phyloP scores from a whole-genome alignment of 805 yeast species.

The Saturnispora dispora region DNA sequence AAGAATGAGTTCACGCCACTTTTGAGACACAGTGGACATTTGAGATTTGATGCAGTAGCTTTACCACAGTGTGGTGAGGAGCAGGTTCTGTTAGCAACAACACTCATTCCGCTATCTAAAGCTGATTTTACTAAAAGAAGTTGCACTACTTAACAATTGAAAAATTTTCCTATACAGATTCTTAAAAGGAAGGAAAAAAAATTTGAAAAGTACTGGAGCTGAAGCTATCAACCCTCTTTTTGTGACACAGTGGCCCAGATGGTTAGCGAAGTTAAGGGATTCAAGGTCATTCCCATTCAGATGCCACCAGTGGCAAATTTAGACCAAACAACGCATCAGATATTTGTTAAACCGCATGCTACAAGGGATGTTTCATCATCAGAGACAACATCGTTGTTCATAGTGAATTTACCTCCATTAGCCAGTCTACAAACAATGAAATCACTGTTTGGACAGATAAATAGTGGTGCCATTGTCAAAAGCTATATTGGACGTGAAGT shows the following conservation, averaged over 20 bases:
- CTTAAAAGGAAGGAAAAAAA: neutral
- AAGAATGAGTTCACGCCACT: constrained; percentile 52
- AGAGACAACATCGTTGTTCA: constrained; percentile 53
- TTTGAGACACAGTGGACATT: constrained; percentile 90
- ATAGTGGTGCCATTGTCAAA: constrained; percentile 60
- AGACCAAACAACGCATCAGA: constrained; percentile 37
- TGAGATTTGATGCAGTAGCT: constrained; percentile 60
- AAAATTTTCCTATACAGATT: neutral
- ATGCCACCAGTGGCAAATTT: constrained; percentile 26
- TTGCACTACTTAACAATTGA: constrained; percentile 50
- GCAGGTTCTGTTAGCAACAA: constrained; percentile 33
- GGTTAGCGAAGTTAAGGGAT: constrained; percentile 42
- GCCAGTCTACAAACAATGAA: constrained; percentile 46
- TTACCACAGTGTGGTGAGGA: constrained; percentile 82
- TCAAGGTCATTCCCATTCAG: constrained; percentile 39
- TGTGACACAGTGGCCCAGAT: neutral
- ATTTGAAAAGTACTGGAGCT: neutral
- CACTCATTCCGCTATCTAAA: constrained; percentile 39
- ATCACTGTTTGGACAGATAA: constrained; percentile 46
- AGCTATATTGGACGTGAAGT: constrained; percentile 26
- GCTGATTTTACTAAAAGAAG: constrained; percentile 88
- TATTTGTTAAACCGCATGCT: constrained; percentile 58
- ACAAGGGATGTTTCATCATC: constrained; percentile 30
- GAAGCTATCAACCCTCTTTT: neutral
- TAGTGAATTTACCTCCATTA: constrained; percentile 66